These are phyloP conservation scores for Boletales sp. DNA, from an alignment of 768 basidiomycete species.

Conservation along the genomic window DNA sequence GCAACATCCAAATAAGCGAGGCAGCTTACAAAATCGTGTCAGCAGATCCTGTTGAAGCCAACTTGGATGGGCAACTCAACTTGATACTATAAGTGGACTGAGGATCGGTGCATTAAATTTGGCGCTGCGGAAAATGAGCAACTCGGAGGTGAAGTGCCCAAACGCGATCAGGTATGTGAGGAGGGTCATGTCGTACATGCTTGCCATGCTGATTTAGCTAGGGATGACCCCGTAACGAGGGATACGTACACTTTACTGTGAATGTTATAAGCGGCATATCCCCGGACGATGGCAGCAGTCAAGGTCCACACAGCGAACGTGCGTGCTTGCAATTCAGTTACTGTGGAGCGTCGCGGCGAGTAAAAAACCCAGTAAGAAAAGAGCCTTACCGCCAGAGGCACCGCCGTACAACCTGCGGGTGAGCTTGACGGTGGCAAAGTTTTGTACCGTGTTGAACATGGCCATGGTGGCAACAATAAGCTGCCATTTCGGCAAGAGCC, in stretches of 20 bases:
- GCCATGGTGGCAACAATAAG: constrained; percentile 75
- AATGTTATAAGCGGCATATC: constrained; percentile 89
- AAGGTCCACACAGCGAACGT: constrained; percentile 93
- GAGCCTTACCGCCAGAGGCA: constrained; percentile 33
- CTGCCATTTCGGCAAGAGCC: constrained; percentile 86
- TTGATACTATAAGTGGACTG: constrained; percentile 79
- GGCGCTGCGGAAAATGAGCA: constrained; percentile 77
- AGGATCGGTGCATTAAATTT: constrained; percentile 56
- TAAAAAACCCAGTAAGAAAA: background rate
- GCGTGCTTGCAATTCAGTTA: constrained; percentile 81
- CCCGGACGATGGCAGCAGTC: constrained; percentile 76
- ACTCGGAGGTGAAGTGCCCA: constrained; percentile 83
- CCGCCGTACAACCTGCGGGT: constrained; percentile 73
- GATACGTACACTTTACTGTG: constrained; percentile 67
- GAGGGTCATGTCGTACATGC: constrained; percentile 86
- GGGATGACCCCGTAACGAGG: background rate
- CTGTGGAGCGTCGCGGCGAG: constrained; percentile 36
- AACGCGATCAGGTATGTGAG: constrained; percentile 89
- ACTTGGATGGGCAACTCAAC: constrained; percentile 49
- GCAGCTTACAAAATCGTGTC: constrained; percentile 40
- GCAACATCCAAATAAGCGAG: constrained; percentile 82
- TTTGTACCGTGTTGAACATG: constrained; percentile 84
- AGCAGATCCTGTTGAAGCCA: background rate
- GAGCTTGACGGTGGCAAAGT: constrained; percentile 71
- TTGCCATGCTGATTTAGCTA: constrained; percentile 29